A percentile compares a stretch with the other conserved stretches of the same genome.
Conservation (phyloP, 805 yeast species). For the Candida coleopterorum region DNA sequence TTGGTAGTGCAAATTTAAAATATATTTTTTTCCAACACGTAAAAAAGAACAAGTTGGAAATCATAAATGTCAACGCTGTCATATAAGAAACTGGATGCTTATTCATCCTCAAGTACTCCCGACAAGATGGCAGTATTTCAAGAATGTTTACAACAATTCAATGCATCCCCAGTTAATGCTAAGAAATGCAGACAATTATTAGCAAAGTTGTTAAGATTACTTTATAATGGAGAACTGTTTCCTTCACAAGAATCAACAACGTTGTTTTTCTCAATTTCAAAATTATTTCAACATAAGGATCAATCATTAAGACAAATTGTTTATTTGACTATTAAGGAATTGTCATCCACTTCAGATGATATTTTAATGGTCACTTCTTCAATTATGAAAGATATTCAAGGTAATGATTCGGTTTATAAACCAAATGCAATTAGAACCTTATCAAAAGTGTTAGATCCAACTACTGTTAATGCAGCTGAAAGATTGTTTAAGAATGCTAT, state of each 20-base stretch:
- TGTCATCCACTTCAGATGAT: constrained; percentile 82
- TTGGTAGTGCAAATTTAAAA: constrained; percentile 4
- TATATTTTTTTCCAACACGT: constrained; percentile 3
- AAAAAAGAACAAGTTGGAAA: not conserved
- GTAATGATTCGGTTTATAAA: constrained; percentile 76
- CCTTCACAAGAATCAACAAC: constrained; percentile 88
- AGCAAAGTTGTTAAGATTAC: constrained; percentile 75
- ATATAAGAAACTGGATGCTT: constrained; percentile 80
- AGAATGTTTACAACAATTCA: constrained; percentile 89
- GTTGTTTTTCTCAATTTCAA: constrained; percentile 88
- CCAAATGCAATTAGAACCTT: constrained; percentile 94
- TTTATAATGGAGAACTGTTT: constrained; percentile 83
- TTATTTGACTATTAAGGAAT: constrained; percentile 89
- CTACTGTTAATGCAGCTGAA: constrained; percentile 91
- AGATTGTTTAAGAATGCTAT: constrained; percentile 88
- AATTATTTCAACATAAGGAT: constrained; percentile 89
- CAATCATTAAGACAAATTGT: constrained; percentile 87
- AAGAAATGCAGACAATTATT: constrained; percentile 79
- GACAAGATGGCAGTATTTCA: constrained; percentile 98
- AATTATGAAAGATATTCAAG: constrained; percentile 96
- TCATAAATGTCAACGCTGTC: constrained; percentile 69
- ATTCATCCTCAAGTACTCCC: constrained; percentile 57
- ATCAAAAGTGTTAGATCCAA: constrained; percentile 81
- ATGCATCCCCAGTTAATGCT: constrained; percentile 84
- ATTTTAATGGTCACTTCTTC: constrained; percentile 97